A percentile compares a stretch with the other conserved stretches of the same genome.
Evolutionary conservation across 805 yeast genomes (phyloP).

Genomic region (Candida insectorum): DNA sequence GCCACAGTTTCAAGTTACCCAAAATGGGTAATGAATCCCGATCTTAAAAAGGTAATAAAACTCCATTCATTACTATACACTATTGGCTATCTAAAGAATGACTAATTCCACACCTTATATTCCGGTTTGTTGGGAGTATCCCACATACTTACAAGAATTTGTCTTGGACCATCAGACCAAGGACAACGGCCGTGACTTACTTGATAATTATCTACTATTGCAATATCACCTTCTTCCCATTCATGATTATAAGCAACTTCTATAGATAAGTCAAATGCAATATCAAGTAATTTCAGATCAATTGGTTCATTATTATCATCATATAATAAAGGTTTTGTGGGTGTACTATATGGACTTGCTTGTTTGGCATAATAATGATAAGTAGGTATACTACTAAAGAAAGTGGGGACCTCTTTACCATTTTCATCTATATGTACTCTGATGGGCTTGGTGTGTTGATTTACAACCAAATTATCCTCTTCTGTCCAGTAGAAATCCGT

Average conservation of each 20-base stretch:
- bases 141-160: constrained; percentile 37
- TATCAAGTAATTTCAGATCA: constrained; percentile 5
- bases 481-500: constrained; percentile 22
- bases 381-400: constrained; percentile 10
- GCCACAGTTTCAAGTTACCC: no score
- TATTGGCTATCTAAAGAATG: no score
- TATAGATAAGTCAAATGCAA: constrained; percentile 7
- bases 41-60: no score
- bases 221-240: constrained; percentile 32
- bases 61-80: no score
- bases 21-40: no score
- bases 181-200: constrained; percentile 33
- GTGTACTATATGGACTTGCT: not conserved
- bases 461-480: constrained; percentile 21
- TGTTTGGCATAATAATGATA: constrained; percentile 6
- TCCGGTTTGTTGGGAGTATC: constrained; percentile 12
- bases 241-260: constrained; percentile 21
- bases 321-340: constrained; percentile 1
- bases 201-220: constrained; percentile 30
- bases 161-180: constrained; percentile 25
- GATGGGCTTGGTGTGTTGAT: constrained; percentile 22
- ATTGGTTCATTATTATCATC: constrained; percentile 3
- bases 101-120: not conserved
- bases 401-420: constrained; percentile 7
- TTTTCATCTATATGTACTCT: constrained; percentile 2